phyloP scores from a whole-genome alignment of 2,329 filamentous ascomycete species.

The Clarireedia homoeocarpa region DNA sequence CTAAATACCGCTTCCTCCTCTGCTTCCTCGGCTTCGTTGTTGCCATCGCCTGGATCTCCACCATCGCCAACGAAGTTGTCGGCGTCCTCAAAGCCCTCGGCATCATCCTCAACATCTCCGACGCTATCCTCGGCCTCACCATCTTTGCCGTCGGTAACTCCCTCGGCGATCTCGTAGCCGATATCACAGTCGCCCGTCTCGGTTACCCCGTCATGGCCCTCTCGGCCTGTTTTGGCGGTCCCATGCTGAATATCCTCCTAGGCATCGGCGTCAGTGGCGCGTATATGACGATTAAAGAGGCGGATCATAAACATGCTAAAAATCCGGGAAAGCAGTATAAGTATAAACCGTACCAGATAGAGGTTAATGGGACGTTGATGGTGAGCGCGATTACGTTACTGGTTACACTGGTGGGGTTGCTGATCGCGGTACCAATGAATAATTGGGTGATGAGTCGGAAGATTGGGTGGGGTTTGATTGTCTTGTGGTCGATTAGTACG shows the following conservation, averaged over 20 bases:
- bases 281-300: conserved; percentile 73
- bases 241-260: conserved; percentile 93
- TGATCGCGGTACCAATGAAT: conserved; percentile 77
- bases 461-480: conserved; percentile 76
- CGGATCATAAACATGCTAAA: conserved; percentile 55
- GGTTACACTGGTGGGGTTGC: conserved; percentile 66
- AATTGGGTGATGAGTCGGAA: conserved; percentile 76
- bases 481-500: conserved; percentile 74
- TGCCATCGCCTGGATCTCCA: conserved; percentile 91
- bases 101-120: conserved; percentile 85
- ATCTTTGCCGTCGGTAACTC: conserved; percentile 97
- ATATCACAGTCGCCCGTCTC: conserved; percentile 87
- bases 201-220: conserved; percentile 95
- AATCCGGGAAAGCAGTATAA: conserved; percentile 57
- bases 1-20: conserved; percentile 67
- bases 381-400: conserved; percentile 80
- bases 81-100: conserved; percentile 89
- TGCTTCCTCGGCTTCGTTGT: conserved; percentile 89
- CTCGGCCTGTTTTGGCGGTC: conserved; percentile 94
- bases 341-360: conserved; percentile 73
- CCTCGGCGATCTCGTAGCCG: conserved; percentile 85
- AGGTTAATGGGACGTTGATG: conserved; percentile 76
- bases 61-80: conserved; percentile 91
- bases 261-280: conserved; percentile 88
- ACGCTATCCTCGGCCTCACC: conserved; percentile 89